Percentiles rank a stretch among this genome's conserved stretches.
Conservation (phyloP, 192 early-diverging fungal species). For the Podila minutissima region DNA sequence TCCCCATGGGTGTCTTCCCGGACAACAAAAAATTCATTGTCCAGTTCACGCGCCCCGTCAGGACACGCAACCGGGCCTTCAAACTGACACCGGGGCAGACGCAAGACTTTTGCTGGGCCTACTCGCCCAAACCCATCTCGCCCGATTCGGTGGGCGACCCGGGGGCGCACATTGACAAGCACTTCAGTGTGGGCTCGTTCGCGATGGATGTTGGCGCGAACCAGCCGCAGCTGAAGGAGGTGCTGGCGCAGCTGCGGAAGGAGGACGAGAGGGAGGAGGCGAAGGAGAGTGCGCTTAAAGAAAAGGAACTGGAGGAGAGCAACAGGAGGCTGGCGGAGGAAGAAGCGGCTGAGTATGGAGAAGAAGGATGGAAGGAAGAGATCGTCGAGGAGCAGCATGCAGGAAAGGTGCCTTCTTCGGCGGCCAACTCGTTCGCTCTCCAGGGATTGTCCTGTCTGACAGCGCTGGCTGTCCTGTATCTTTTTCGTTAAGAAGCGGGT, state of each 20-base stretch:
- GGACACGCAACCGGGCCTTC: slow-evolving; percentile 17
- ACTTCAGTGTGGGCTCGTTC: slow-evolving; percentile 34
- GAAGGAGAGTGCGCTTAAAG: slow-evolving; percentile 16
- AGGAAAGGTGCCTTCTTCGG: background rate
- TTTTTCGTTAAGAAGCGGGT: slow-evolving; percentile 26
- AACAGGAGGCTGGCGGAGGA: slow-evolving; percentile 4
- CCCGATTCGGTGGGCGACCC: slow-evolving; percentile 35
- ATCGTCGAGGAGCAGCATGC: background rate
- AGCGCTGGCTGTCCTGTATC: slow-evolving; percentile 8
- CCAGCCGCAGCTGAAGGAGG: slow-evolving; percentile 27
- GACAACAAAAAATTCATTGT: slow-evolving; percentile 23
- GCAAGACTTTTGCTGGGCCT: slow-evolving; percentile 50
- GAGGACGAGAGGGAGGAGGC: slow-evolving; percentile 7
- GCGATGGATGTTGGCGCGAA: slow-evolving; percentile 44
- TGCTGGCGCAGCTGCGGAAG: slow-evolving; percentile 7
- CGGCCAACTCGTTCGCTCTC: background rate
- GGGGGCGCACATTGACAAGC: slow-evolving; percentile 31
- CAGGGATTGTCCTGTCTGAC: slow-evolving; percentile 21
- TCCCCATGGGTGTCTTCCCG: slow-evolving; percentile 13
- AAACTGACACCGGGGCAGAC: slow-evolving; percentile 39
- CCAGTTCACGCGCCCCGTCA: slow-evolving; percentile 42
- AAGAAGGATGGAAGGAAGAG: background rate
- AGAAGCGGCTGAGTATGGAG: background rate
- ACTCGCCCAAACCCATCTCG: slow-evolving; percentile 36
- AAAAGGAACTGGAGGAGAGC: slow-evolving; percentile 1